phyloP scores from a whole-genome alignment of 495 filamentous ascomycete species.

The Hypoxylon lenormandii region DNA sequence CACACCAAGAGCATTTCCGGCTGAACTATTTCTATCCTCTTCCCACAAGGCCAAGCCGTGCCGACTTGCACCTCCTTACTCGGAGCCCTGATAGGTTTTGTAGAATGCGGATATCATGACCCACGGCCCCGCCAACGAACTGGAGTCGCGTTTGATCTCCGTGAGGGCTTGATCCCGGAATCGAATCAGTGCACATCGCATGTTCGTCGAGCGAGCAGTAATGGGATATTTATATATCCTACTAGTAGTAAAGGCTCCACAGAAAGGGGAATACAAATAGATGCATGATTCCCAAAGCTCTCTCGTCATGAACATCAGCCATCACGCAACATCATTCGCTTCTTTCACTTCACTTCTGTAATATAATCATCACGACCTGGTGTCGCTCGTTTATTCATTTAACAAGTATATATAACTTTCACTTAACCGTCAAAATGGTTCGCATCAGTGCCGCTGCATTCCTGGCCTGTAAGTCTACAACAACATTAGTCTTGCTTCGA shows the following conservation, averaged over 20 bases:
- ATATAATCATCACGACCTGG: slow-evolving; percentile 45
- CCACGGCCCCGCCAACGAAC: slow-evolving; percentile 5
- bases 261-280: slow-evolving; percentile 34
- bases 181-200: slow-evolving; percentile 25
- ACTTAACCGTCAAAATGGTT: slow-evolving; percentile 54
- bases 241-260: too few species aligned
- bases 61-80: slow-evolving; percentile 6
- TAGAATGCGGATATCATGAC: background rate
- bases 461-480: slow-evolving; percentile 50
- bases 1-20: slow-evolving; percentile 30
- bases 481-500: background rate
- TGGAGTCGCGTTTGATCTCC: slow-evolving; percentile 33
- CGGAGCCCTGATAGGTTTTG: too few species aligned
- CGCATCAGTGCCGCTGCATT: slow-evolving; percentile 50
- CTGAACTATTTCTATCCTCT: background rate
- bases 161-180: slow-evolving; percentile 8
- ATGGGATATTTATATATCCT: background rate
- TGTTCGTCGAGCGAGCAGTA: slow-evolving; percentile 20
- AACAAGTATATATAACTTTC: slow-evolving; percentile 9
- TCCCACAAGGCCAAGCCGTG: slow-evolving; percentile 13
- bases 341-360: slow-evolving; percentile 15
- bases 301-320: slow-evolving; percentile 8
- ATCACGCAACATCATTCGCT: slow-evolving; percentile 1
- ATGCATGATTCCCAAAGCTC: background rate
- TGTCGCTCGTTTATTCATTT: slow-evolving; percentile 38